Percentiles rank a stretch among this genome's conserved stretches.
These are phyloP conservation scores for Paraleonurus japonicus DNA, from an alignment of 257 asterid genomes.

Conservation along the genomic window DNA sequence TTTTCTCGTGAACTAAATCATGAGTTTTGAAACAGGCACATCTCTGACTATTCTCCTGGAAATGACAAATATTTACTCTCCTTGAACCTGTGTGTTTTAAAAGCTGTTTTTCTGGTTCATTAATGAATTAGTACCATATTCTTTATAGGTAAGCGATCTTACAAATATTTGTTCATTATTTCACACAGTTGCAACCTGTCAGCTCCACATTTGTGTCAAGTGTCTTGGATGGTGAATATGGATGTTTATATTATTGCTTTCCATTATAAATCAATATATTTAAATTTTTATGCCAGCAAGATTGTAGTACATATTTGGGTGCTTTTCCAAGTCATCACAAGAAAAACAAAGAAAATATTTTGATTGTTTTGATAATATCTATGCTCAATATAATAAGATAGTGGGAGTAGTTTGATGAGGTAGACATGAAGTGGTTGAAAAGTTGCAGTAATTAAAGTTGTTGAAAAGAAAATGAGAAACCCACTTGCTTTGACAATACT, in stretches of 20 bases:
- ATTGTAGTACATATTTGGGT: not conserved
- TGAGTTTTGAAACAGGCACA: not conserved
- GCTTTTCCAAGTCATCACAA: slow-evolving; percentile 9
- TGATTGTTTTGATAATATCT: slow-evolving; percentile 19
- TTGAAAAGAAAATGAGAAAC: slow-evolving; percentile 10
- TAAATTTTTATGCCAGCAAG: not conserved
- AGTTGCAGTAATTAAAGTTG: slow-evolving; percentile 31
- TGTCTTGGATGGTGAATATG: not conserved
- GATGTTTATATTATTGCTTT: not conserved
- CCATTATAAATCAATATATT: not conserved
- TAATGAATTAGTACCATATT: not conserved
- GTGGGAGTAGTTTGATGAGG: slow-evolving; percentile 33
- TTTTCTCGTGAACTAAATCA: too few relatives aligned
- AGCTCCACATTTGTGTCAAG: too few relatives aligned
- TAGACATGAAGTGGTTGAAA: slow-evolving; percentile 34
- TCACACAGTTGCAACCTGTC: not conserved
- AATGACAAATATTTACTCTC: not conserved
- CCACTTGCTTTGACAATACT: slow-evolving; percentile 24
- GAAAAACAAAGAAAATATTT: slow-evolving; percentile 14
- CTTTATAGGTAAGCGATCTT: not conserved
- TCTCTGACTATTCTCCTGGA: not conserved
- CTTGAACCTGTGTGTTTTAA: too few relatives aligned
- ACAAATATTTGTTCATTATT: not conserved
- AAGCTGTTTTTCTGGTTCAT: not conserved
- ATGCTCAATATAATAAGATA: slow-evolving; percentile 12